Conservation (phyloP, 75 land plant genomes). For the Selaginella moellendorffii region DNA sequence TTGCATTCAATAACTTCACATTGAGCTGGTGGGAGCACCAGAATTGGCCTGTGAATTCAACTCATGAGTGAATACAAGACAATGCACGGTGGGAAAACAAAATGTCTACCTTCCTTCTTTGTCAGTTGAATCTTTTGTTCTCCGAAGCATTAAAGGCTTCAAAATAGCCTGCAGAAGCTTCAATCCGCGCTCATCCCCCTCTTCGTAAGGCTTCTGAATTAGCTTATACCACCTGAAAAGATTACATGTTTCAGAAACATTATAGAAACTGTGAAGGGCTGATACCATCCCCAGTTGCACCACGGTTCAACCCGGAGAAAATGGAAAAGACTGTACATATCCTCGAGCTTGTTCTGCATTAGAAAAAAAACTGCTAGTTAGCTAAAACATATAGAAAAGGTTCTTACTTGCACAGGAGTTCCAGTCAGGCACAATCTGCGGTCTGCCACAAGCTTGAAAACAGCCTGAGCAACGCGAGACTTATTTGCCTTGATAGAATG, state of each 20-base stretch:
- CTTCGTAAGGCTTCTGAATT: conserved; percentile 91
- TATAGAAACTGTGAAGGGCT: conserved; percentile 7
- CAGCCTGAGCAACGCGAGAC: conserved; percentile 54
- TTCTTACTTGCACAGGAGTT: conserved; percentile 94
- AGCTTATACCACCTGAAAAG: conserved; percentile 80
- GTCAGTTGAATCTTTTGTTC: conserved; percentile 72
- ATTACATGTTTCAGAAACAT: too few species aligned
- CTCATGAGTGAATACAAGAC: too few species aligned
- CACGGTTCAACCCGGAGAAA: conserved; percentile 91
- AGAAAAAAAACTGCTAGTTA: conserved; percentile 5
- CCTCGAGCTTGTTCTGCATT: conserved; percentile 89
- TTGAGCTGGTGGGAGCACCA: conserved; percentile 74
- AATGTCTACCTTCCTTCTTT: conserved; percentile 87
- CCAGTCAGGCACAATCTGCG: conserved; percentile 90
- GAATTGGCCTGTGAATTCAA: conserved; percentile 44
- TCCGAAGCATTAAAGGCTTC: conserved; percentile 81
- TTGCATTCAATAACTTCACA: conserved; percentile 63
- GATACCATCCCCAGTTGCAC: conserved; percentile 85
- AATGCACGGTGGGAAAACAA: too few species aligned
- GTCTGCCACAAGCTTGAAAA: conserved; percentile 56
- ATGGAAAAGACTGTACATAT: conserved; percentile 71
- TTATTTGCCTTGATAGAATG: conserved; percentile 74
- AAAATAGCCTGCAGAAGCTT: conserved; percentile 73
- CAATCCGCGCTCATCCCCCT: conserved; percentile 81
- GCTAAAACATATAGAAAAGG: too few species aligned